Percentiles rank a stretch among this genome's conserved stretches.
Conservation (phyloP, 345 rosid species). For the Populus davidiana region DNA sequence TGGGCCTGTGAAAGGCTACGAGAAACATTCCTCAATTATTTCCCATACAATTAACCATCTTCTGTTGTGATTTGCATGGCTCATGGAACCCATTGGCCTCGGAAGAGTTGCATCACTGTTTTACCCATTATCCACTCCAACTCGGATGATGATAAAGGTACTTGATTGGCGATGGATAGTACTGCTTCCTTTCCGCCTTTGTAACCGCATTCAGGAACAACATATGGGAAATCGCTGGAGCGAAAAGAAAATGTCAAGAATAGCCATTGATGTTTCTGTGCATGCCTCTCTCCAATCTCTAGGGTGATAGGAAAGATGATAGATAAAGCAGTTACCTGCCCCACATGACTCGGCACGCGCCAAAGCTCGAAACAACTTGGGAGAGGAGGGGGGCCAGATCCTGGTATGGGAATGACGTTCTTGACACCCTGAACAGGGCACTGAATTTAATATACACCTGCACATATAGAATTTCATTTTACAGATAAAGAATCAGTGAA, state of each 20-base stretch:
- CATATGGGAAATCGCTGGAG: constrained; percentile 81
- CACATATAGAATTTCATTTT: neutral
- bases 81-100: constrained; percentile 51
- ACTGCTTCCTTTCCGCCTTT: constrained; percentile 70
- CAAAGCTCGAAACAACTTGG: constrained; percentile 58
- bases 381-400: constrained; percentile 59
- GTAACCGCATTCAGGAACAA: constrained; percentile 83
- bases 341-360: constrained; percentile 86
- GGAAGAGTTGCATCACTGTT: constrained; percentile 62
- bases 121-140: constrained; percentile 69
- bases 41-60: too few relatives aligned
- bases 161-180: constrained; percentile 41
- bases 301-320: neutral
- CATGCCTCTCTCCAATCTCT: neutral
- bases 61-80: neutral
- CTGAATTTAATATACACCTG: constrained; percentile 88
- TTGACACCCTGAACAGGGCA: constrained; percentile 81
- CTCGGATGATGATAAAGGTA: constrained; percentile 58
- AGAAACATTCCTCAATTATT: too few relatives aligned
- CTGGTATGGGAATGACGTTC: constrained; percentile 56
- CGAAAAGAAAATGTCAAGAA: constrained; percentile 20
- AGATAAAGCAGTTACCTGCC: constrained; percentile 51
- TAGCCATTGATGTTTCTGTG: neutral
- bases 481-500: too few relatives aligned
- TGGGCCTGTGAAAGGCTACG: too few relatives aligned